phyloP scores from a whole-genome alignment of 768 basidiomycete species.

The Cystofilobasidium capitatum region DNA sequence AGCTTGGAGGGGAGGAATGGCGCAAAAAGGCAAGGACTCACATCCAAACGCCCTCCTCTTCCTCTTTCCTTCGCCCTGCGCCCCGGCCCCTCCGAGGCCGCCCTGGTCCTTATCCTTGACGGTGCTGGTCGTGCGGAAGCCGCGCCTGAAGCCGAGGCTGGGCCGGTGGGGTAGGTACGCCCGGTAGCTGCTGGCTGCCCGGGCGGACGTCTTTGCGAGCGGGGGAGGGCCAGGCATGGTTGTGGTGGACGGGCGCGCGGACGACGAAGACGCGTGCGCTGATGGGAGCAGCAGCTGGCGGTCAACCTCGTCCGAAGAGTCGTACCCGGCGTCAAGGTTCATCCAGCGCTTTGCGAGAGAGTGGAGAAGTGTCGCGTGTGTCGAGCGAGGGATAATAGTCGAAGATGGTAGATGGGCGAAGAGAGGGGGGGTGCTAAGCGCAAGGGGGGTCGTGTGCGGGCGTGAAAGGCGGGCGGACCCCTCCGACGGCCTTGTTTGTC shows the following conservation, averaged over 20 bases:
- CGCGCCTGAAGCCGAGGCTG: constrained; percentile 7
- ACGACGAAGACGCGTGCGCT: no score
- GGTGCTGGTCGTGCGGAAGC: constrained; percentile 11
- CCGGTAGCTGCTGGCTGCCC: constrained; percentile 17
- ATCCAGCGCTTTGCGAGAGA: no score
- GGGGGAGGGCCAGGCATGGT: constrained; percentile 10
- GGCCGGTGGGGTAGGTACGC: constrained; percentile 20
- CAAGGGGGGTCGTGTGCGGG: no score
- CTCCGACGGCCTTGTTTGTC: no score
- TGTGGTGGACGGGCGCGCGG: constrained; percentile 4
- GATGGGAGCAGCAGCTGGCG: no score
- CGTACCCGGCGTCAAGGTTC: no score
- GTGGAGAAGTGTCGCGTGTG: no score
- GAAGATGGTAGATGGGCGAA: no score
- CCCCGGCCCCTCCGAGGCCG: background rate
- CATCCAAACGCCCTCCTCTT: constrained; percentile 23
- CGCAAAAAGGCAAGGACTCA: background rate
- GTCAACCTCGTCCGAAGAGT: no score
- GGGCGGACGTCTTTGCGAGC: background rate
- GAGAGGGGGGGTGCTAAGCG: no score
- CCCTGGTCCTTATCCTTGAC: background rate
- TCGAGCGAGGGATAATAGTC: no score
- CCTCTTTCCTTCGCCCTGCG: constrained; percentile 10
- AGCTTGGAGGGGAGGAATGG: background rate
- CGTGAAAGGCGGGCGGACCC: no score